Conservation (phyloP, 176 grass and related monocot genomes). For the Chrysopogon serrulatus region DNA sequence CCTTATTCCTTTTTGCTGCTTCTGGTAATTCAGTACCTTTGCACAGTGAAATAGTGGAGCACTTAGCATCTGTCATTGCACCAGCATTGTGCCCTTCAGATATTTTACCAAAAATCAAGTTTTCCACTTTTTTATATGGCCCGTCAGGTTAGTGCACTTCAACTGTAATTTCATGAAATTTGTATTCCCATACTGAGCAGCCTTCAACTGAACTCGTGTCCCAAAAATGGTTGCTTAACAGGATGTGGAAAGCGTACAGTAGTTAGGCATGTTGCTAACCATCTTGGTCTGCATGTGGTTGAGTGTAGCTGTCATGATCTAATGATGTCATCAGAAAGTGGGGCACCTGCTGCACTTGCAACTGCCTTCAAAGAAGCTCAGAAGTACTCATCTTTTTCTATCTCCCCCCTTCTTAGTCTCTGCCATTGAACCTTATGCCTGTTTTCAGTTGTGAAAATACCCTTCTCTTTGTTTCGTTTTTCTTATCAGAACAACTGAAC, state of each 20-base stretch:
- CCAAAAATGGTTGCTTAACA: constrained; percentile 14
- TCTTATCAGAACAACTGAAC: not conserved
- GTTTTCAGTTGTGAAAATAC: not conserved
- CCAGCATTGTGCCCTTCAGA: constrained; percentile 76
- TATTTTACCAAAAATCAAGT: constrained; percentile 77
- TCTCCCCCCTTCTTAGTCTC: constrained; percentile 12
- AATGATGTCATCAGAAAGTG: constrained; percentile 66
- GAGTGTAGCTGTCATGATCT: constrained; percentile 93
- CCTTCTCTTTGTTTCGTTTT: not conserved
- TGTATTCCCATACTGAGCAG: not conserved
- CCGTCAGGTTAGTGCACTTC: constrained; percentile 55
- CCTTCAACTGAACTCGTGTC: not conserved
- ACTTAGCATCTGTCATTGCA: constrained; percentile 73
- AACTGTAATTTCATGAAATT: not conserved
- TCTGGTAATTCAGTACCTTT: constrained; percentile 57
- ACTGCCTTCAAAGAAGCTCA: constrained; percentile 81
- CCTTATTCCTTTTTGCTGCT: constrained; percentile 58
- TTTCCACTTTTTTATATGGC: constrained; percentile 78
- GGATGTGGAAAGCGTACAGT: constrained; percentile 83
- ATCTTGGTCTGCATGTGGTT: constrained; percentile 79
- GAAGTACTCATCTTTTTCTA: constrained; percentile 47
- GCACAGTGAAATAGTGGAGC: constrained; percentile 69
- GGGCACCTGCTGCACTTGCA: constrained; percentile 63
- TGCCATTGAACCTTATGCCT: constrained; percentile 2
- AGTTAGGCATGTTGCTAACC: constrained; percentile 71